Base-by-base conservation (phyloP, 2,329 filamentous ascomycete species). In the Phaeomoniella chlamydospora region DNA sequence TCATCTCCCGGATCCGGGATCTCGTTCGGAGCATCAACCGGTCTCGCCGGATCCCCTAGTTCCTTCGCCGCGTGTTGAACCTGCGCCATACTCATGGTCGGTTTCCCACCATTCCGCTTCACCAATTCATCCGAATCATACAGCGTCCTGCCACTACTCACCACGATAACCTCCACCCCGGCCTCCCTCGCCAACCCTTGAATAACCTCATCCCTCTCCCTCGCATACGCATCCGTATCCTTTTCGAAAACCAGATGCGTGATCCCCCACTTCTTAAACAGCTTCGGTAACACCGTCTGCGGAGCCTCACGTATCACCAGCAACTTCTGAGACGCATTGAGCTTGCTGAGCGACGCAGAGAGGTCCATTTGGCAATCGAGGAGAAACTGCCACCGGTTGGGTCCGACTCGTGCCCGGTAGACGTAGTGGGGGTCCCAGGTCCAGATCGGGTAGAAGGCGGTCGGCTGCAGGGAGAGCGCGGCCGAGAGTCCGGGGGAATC, bases 341-440 rank as follows among this genome's bases (percentile, higher is more conserved):
- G 57, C 38, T 70, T 73, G 13, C 68, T 73, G 49, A 86, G 76
- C 31, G 73, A 74, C 4, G 59, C 52, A 1, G 78, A 84, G 4
- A 86, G 63, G 49, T 83, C 77, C 44, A 67, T 70, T 49, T 85
- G 80, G 47, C 79, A 84, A 51, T 86, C 80, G 15, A 85, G 74
- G 61, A 84, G 55, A 48, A 78, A 86, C 46, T 82, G 75, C 77
- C 79, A 86, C 45, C 81, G 64, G 48, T 87, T 87, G 5, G 73
- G 61, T 0, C 78, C 78, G 3, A 77, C 79, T 39, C 80, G 68
- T 1, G 76, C 73, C 18, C 68, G 68, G 51, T 84, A 85, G 16
- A 86, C 78, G 50, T 86, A 86, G 52, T 86, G 78, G 38, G 80
- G 80, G 51, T 85, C 80, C 78, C 80, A 87, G 2, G 77, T 83